Base-by-base conservation (phyloP, 2,329 filamentous ascomycete genomes). In the Pseudogymnoascus sp. region DNA sequence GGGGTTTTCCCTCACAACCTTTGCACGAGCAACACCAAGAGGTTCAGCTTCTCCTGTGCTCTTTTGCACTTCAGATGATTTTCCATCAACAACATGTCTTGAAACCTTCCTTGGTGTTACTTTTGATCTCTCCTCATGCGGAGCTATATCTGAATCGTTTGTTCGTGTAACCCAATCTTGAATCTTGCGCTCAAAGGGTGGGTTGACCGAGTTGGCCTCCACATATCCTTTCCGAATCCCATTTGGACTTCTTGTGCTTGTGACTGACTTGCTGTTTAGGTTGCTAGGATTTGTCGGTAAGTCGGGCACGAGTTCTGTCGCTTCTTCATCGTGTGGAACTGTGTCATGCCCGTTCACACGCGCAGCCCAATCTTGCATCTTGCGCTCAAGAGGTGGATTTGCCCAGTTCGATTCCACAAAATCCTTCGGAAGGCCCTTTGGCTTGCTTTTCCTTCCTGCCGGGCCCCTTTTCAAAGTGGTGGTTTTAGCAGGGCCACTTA, bases 341-440 rank as follows among this genome's bases (percentile, higher is more conserved):
- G 49, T 35, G 14, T 55, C 49, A 12, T 55, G 28, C 21, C 16
- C 49, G 9, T 33, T 55, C 28, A 55, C 16, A 7, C 69, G 66
- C 45, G 69, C 68, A 0, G 83, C 84, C 86, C 85, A 88, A 58
- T 85, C 81, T 66, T 82, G 80, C 65, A 88, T 82, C 71, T 87
- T 88, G 67, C 76, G 82, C 55, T 83, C 78, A 4, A 85, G 77
- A 0, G 81, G 74, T 2, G 84, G 83, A 67, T 85, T 86, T 43
- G 77, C 76, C 5, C 79, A 77, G 0, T 82, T 81, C 18, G 77
- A 77, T 63, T 80, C 76, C 14, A 85, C 71, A 66, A 87, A 87
- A 65, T 85, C 79, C 68, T 83, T 85, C 0, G 84, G 83, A n/a
- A 87, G 78, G 77, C 37, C 60, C 28, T 61, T 61, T 43, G 60